Conservation (phyloP, 1,284 basidiomycete genomes). For the Leccinum fallax region DNA sequence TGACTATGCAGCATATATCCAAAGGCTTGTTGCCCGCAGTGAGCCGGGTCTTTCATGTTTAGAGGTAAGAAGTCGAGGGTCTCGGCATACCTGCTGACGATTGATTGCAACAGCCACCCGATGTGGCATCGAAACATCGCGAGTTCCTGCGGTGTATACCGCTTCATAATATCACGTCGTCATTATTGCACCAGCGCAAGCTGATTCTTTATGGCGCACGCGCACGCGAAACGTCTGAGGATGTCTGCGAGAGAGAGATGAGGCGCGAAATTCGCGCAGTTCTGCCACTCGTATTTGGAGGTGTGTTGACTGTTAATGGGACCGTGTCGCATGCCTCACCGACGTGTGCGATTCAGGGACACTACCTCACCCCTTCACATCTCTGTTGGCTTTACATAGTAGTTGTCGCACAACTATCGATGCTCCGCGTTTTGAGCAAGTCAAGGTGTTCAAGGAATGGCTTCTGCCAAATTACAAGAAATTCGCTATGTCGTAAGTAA, state of each 20-base stretch:
- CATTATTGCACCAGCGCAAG: conserved; percentile 67
- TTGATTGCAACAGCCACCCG: conserved; percentile 16
- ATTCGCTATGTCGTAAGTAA: conserved; percentile 42
- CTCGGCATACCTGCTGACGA: conserved; percentile 1
- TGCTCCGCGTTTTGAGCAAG: conserved; percentile 70
- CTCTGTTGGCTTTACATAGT: conserved; percentile 44
- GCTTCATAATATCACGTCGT: conserved; percentile 54
- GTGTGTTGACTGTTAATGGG: conserved; percentile 38
- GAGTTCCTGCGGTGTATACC: conserved; percentile 71
- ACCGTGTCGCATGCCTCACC: not conserved
- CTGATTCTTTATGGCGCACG: conserved; percentile 67
- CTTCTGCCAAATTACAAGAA: conserved; percentile 65
- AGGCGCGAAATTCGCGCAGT: conserved; percentile 65
- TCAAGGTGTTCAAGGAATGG: conserved; percentile 68
- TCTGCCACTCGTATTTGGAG: conserved; percentile 68
- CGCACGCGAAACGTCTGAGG: conserved; percentile 67
- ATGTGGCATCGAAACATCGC: conserved; percentile 58
- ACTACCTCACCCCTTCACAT: conserved; percentile 28
- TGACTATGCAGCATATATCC: conserved; percentile 84
- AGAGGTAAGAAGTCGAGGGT: conserved; percentile 43
- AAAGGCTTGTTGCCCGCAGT: conserved; percentile 82
- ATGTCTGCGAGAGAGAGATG: conserved; percentile 64
- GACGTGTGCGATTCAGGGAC: conserved; percentile 32
- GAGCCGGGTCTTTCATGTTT: conserved; percentile 59
- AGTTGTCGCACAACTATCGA: conserved; percentile 49